Conservation (phyloP, 2,329 filamentous ascomycete species). For the Nigrograna mackinnonii region DNA sequence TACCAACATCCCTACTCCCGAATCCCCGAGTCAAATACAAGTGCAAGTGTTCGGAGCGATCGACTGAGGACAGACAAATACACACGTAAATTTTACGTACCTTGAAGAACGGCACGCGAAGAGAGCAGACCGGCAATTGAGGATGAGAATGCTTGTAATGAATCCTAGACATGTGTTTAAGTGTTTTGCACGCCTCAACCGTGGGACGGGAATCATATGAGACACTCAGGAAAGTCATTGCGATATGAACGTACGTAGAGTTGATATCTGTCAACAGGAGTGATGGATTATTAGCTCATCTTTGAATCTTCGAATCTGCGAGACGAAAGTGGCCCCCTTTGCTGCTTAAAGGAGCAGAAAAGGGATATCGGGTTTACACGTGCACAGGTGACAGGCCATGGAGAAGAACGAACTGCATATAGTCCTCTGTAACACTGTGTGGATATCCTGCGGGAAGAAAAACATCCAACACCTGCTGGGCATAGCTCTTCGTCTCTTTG, state of each 20-base stretch:
- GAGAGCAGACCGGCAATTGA: conserved; percentile 80
- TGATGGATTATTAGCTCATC: too few species aligned
- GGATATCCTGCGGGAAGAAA: conserved; percentile 90
- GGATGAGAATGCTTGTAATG: conserved; percentile 81
- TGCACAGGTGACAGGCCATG: too few species aligned
- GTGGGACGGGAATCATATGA: background rate
- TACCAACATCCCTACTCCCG: too few species aligned
- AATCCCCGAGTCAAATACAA: too few species aligned
- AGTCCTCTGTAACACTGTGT: conserved; percentile 82
- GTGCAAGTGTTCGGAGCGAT: too few species aligned
- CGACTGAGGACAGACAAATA: too few species aligned
- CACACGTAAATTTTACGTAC: conserved; percentile 43
- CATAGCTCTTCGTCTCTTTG: conserved; percentile 22
- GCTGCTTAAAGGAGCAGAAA: too few species aligned
- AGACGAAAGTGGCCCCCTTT: background rate
- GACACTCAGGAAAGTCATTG: too few species aligned
- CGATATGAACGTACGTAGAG: conserved; percentile 60
- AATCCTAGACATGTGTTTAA: conserved; percentile 57
- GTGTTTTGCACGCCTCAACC: background rate
- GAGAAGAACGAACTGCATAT: conserved; percentile 65
- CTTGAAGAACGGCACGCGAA: conserved; percentile 80
- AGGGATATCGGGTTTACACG: too few species aligned
- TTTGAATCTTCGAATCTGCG: too few species aligned
- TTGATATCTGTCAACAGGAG: conserved; percentile 64
- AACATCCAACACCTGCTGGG: conserved; percentile 62